These are phyloP conservation scores for Phytophthora europaea DNA, from an alignment of 352 stramenopile genomes.

Conservation along the genomic window DNA sequence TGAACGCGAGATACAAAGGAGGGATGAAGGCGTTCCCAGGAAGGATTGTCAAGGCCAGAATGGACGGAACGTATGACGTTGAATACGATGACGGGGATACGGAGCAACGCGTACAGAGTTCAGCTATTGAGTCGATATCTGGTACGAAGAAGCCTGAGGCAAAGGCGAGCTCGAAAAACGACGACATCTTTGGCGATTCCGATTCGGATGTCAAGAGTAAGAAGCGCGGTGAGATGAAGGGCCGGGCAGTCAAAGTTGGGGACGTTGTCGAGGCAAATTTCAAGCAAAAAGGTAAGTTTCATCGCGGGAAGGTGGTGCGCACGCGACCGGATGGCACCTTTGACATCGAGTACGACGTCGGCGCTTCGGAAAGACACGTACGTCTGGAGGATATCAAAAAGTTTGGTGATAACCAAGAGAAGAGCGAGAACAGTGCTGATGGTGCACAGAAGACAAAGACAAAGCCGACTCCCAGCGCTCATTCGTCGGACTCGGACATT, in stretches of 20 bases:
- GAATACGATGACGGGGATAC: conserved; percentile 66
- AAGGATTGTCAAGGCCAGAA: conserved; percentile 50
- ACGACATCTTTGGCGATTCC: conserved; percentile 43
- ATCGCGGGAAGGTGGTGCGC: conserved; percentile 40
- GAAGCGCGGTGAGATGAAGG: conserved; percentile 2
- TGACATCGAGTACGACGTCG: conserved; percentile 52
- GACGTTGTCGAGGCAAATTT: conserved; percentile 48
- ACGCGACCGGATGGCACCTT: conserved; percentile 37
- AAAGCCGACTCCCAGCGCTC: neutral
- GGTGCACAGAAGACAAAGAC: conserved; percentile 20
- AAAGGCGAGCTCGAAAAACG: conserved; percentile 23
- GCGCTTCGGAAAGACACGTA: conserved; percentile 38
- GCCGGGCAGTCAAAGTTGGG: conserved; percentile 28
- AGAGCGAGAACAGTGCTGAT: conserved; percentile 19
- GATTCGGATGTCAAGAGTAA: conserved; percentile 31
- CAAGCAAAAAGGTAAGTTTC: conserved; percentile 49
- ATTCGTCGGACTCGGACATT: conserved; percentile 24
- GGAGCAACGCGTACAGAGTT: conserved; percentile 42
- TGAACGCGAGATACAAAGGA: conserved; percentile 53
- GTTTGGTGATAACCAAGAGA: conserved; percentile 13
- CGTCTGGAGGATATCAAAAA: conserved; percentile 24
- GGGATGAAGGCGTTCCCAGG: conserved; percentile 50
- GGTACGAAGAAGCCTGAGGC: conserved; percentile 19
- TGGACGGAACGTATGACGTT: conserved; percentile 74
- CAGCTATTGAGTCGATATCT: conserved; percentile 17